Evolutionary conservation across 176 grass and related monocot species (phyloP).

Genomic region (Poa annua): DNA sequence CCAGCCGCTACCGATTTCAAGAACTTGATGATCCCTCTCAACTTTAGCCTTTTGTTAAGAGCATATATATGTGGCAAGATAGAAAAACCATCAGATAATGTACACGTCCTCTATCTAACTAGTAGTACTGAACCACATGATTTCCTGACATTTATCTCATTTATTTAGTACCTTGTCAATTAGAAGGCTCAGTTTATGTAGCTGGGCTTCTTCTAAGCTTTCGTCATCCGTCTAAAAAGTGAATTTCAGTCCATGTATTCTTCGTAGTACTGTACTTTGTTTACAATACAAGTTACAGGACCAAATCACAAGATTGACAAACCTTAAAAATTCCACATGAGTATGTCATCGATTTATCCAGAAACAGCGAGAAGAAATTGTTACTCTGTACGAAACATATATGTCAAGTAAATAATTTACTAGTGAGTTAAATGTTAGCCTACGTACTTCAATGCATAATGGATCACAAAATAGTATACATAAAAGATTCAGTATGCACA

Average conservation of each 20-base stretch:
- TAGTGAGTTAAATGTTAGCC: background rate
- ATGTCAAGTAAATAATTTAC: background rate
- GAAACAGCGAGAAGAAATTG: slow-evolving; percentile 78
- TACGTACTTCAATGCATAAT: background rate
- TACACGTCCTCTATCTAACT: too few species aligned
- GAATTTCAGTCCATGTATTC: background rate
- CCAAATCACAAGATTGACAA: background rate
- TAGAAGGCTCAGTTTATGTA: slow-evolving; percentile 67
- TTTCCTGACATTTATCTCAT: background rate
- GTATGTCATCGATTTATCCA: slow-evolving; percentile 91
- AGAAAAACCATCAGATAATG: slow-evolving; percentile 2
- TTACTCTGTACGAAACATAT: slow-evolving; percentile 54
- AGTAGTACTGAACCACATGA: background rate
- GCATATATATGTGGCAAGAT: background rate
- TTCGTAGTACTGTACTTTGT: too few species aligned
- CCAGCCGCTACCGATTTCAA: slow-evolving; percentile 94
- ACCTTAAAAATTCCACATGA: slow-evolving; percentile 81
- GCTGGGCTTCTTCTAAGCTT: slow-evolving; percentile 72
- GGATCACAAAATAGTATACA: background rate
- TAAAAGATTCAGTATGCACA: background rate
- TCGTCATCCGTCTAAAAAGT: slow-evolving; percentile 65
- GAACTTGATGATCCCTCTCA: slow-evolving; percentile 68
- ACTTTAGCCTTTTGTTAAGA: slow-evolving; percentile 66
- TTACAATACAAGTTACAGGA: too few species aligned
- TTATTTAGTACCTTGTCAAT: slow-evolving; percentile 67